Evolutionary conservation across 1,284 basidiomycete species (phyloP).

Genomic region (Mycena citricolor): DNA sequence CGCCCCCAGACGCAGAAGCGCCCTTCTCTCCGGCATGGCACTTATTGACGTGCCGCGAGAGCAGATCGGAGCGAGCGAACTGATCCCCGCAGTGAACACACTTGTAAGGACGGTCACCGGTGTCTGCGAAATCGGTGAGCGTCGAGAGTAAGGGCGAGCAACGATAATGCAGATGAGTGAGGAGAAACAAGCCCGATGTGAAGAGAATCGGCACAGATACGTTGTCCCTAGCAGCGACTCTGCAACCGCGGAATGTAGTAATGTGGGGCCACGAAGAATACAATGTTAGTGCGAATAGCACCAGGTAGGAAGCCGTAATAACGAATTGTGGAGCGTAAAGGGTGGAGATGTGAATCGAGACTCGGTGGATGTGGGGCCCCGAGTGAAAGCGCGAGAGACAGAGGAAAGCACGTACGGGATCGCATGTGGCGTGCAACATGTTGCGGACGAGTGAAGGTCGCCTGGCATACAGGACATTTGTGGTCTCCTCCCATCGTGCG

Average conservation of each 20-base stretch:
- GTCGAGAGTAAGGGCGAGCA: slow-evolving; percentile 8
- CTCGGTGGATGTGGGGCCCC: too few species aligned
- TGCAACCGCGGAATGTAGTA: too few species aligned
- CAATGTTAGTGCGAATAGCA: too few species aligned
- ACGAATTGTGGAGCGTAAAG: too few species aligned
- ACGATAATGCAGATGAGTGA: too few species aligned
- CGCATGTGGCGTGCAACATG: slow-evolving; percentile 90
- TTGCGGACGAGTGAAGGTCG: slow-evolving; percentile 86
- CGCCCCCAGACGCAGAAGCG: not conserved
- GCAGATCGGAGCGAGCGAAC: slow-evolving; percentile 81
- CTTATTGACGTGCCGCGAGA: slow-evolving; percentile 88
- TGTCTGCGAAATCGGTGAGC: slow-evolving; percentile 51
- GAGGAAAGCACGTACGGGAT: slow-evolving; percentile 63
- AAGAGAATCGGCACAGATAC: too few species aligned
- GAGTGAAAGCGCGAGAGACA: slow-evolving; percentile 1
- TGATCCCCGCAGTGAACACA: slow-evolving; percentile 87
- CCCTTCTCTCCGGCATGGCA: slow-evolving; percentile 79
- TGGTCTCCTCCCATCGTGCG: slow-evolving; percentile 63
- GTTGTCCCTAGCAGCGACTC: too few species aligned
- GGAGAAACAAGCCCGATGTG: too few species aligned
- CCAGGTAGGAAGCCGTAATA: too few species aligned
- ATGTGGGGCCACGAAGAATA: too few species aligned
- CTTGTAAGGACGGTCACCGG: slow-evolving; percentile 90
- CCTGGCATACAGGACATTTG: slow-evolving; percentile 80
- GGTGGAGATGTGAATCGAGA: too few species aligned